These are phyloP conservation scores for Cryptosporidium meleagridis DNA, from an alignment of 169 alveolate species.

Conservation along the genomic window DNA sequence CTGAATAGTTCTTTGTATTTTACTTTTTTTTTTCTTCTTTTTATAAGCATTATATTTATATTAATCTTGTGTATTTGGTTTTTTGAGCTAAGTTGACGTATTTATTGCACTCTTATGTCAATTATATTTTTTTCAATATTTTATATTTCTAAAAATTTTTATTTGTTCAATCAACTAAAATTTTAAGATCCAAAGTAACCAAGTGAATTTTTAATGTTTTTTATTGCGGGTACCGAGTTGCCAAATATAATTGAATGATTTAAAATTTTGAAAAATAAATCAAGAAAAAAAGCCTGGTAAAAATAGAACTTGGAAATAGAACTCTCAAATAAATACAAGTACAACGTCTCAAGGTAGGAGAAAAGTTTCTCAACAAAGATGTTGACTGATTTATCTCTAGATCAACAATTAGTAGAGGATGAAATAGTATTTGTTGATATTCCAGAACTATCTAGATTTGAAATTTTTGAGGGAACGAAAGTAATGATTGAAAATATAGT, in stretches of 20 bases:
- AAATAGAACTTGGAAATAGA: too few species aligned
- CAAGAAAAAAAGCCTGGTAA: neutral
- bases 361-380: neutral
- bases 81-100: neutral
- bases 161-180: neutral
- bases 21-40: neutral
- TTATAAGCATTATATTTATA: too few species aligned
- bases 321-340: neutral
- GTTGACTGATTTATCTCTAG: neutral
- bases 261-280: too few species aligned
- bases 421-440: constrained; percentile 52
- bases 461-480: constrained; percentile 59
- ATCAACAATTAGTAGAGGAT: constrained; percentile 35
- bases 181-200: neutral
- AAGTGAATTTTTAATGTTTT: neutral
- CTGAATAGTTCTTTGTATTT: neutral
- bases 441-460: constrained; percentile 68
- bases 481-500: constrained; percentile 43
- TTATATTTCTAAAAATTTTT: neutral
- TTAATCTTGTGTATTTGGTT: neutral
- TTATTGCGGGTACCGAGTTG: neutral
- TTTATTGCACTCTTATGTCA: too few species aligned
- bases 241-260: neutral
- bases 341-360: neutral
- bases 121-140: too few species aligned